A percentile compares a stretch with the other conserved stretches of the same genome.
Evolutionary conservation across 225 moss, liverwort and hornwort species (phyloP).

Genomic region (Marchantia polymorpha): DNA sequence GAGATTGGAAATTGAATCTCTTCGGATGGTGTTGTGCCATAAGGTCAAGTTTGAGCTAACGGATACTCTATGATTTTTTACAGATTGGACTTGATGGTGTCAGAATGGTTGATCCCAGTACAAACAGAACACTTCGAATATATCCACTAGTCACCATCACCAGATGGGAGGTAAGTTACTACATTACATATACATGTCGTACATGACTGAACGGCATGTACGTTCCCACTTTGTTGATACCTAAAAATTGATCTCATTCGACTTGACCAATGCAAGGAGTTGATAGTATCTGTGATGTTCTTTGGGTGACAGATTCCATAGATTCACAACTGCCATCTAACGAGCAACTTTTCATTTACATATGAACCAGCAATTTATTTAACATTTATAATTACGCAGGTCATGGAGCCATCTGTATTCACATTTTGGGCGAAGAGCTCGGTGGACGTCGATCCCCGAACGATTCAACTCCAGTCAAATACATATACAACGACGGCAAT

Average conservation of each 20-base stretch:
- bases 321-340: too few species aligned
- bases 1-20: too few species aligned
- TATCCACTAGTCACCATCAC: slow-evolving; percentile 91
- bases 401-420: slow-evolving; percentile 80
- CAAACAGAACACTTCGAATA: slow-evolving; percentile 72
- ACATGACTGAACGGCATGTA: neutral
- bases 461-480: slow-evolving; percentile 82
- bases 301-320: too few species aligned
- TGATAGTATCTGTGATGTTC: too few species aligned
- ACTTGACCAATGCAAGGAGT: too few species aligned
- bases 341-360: too few species aligned
- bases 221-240: too few species aligned
- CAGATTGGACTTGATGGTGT: slow-evolving; percentile 99
- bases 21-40: neutral
- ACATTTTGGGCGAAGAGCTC: slow-evolving; percentile 97
- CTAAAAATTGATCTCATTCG: too few species aligned
- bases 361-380: neutral
- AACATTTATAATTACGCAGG: slow-evolving; percentile 35
- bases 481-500: slow-evolving; percentile 75
- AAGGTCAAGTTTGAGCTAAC: neutral
- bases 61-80: neutral
- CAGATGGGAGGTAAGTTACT: slow-evolving; percentile 75
- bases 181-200: too few species aligned
- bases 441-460: slow-evolving; percentile 88
- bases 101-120: slow-evolving; percentile 85